Evolutionary conservation across 768 basidiomycete genomes (phyloP).

Genomic region (Nidularia pulvinata): DNA sequence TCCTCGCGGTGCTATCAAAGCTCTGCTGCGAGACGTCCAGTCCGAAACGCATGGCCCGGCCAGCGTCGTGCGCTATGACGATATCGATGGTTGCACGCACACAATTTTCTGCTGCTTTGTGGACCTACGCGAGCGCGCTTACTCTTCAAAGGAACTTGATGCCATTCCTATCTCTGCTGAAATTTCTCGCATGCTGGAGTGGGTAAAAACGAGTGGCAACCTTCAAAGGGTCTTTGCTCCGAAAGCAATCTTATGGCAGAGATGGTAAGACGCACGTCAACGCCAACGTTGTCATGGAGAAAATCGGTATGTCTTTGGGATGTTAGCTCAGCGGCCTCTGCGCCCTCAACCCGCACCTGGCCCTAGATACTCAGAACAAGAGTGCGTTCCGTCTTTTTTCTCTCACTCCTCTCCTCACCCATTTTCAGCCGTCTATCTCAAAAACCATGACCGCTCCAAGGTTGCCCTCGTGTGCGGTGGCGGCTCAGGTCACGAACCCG

Average conservation of each 20-base stretch:
- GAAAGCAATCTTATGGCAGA: neutral
- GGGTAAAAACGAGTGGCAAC: neutral
- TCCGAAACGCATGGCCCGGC: neutral
- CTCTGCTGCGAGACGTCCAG: neutral
- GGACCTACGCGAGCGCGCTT: neutral
- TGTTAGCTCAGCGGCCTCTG: slow-evolving; percentile 46
- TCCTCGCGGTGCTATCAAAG: neutral
- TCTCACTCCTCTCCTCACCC: slow-evolving; percentile 1
- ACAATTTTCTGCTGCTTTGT: neutral
- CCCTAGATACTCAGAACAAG: slow-evolving; percentile 70
- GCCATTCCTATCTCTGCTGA: neutral
- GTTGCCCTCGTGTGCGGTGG: slow-evolving; percentile 85
- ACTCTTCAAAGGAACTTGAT: neutral
- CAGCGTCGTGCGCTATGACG: neutral
- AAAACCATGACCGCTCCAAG: slow-evolving; percentile 55
- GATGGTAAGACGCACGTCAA: neutral
- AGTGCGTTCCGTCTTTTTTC: slow-evolving; percentile 36
- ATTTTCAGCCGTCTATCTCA: slow-evolving; percentile 61
- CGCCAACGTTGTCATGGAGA: neutral
- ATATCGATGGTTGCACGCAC: neutral
- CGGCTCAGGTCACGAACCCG: slow-evolving; percentile 90
- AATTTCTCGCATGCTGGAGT: neutral
- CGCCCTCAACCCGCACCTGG: slow-evolving; percentile 68
- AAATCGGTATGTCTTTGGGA: too few species aligned
- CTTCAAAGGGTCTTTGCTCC: neutral